phyloP scores from a whole-genome alignment of 805 yeast species.

The Danielia oregonensis region DNA sequence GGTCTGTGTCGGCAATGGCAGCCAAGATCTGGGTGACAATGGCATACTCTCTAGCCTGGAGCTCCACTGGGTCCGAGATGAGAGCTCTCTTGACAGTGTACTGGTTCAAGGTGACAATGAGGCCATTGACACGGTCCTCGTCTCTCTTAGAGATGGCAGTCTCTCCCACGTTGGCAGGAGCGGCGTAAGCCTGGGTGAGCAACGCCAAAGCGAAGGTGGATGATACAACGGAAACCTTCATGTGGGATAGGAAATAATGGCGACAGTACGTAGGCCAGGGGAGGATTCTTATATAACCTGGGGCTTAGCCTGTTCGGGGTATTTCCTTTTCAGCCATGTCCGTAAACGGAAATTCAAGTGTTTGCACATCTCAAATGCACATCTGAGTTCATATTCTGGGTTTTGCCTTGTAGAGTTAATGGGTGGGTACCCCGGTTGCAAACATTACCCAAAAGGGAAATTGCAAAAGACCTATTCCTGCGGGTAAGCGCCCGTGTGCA shows the following conservation, averaged over 20 bases:
- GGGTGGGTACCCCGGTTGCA: constrained; percentile 1
- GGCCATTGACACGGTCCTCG: constrained; percentile 19
- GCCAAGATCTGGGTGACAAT: constrained; percentile 40
- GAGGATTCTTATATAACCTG: not conserved
- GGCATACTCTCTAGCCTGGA: constrained; percentile 34
- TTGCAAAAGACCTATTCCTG: not conserved
- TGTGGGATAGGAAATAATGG: constrained; percentile 1
- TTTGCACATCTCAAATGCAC: no score
- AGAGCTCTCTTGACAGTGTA: constrained; percentile 28
- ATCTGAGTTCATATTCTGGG: no score
- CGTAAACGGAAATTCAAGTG: no score
- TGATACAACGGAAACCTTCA: constrained; percentile 14
- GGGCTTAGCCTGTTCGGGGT: not conserved
- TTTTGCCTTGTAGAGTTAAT: not conserved
- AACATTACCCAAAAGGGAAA: not conserved
- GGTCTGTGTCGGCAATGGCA: constrained; percentile 32
- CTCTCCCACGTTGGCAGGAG: constrained; percentile 14
- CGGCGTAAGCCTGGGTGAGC: constrained; percentile 14
- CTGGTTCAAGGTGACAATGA: constrained; percentile 25
- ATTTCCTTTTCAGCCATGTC: not conserved
- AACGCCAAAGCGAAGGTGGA: constrained; percentile 16
- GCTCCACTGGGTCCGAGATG: constrained; percentile 18
- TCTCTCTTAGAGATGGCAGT: constrained; percentile 15
- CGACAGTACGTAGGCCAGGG: not conserved
- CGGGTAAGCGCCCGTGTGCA: not conserved